Conservation (phyloP, 2,329 filamentous ascomycete genomes). For the Neocucurbitaria cava region DNA sequence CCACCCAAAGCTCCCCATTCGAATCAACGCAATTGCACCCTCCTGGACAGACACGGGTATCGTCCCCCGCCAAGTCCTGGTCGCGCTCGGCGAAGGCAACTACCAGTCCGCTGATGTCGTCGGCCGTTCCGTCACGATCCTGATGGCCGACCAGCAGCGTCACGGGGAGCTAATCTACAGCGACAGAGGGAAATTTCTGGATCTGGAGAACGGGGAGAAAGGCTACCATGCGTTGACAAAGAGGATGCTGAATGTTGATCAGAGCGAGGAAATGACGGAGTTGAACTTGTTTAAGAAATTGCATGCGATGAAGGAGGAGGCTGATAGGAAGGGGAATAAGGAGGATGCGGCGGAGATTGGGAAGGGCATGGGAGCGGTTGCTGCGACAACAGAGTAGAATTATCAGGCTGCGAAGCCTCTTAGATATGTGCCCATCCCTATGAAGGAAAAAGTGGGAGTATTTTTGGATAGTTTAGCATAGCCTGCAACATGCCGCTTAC, state of each 20-base stretch:
- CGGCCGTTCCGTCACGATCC: slow-evolving; percentile 26
- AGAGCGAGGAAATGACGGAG: slow-evolving; percentile 8
- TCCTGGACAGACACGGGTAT: slow-evolving; percentile 42
- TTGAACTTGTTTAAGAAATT: slow-evolving; percentile 9
- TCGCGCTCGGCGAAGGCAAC: slow-evolving; percentile 19
- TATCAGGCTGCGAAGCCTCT: neutral
- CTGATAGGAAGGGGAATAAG: neutral
- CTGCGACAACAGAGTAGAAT: neutral
- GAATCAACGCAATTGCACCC: slow-evolving; percentile 44
- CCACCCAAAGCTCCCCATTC: slow-evolving; percentile 33
- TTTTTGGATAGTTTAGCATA: too few species aligned
- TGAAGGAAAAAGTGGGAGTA: too few species aligned
- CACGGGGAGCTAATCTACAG: slow-evolving; percentile 39
- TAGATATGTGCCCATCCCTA: neutral
- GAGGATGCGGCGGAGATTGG: neutral
- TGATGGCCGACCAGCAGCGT: slow-evolving; percentile 37
- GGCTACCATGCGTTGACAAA: slow-evolving; percentile 26
- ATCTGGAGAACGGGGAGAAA: slow-evolving; percentile 37
- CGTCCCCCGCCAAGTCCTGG: slow-evolving; percentile 16
- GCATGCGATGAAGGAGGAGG: slow-evolving; percentile 3
- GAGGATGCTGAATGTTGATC: slow-evolving; percentile 21
- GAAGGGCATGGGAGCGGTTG: neutral
- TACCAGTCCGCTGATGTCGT: slow-evolving; percentile 34
- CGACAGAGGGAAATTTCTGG: slow-evolving; percentile 29
- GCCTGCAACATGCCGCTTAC: too few species aligned